Evolutionary conservation across 73 alveolate species (phyloP).

Genomic region (Tetrahymena thermophila): DNA sequence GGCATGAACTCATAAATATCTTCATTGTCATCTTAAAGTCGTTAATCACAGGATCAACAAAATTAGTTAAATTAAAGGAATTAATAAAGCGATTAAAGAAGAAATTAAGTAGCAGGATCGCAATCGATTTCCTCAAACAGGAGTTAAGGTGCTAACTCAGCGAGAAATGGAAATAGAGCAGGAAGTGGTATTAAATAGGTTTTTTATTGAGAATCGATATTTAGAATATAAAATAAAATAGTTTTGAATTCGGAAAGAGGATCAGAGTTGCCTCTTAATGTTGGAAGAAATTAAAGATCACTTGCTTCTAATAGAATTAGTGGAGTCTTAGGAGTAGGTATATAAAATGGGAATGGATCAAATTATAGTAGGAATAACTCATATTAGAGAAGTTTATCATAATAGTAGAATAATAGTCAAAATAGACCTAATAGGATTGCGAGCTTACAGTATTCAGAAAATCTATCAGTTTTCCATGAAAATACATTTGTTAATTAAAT

Average conservation of each 20-base stretch:
- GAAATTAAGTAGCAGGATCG: not conserved
- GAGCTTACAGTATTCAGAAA: not conserved
- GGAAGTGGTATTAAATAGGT: not conserved
- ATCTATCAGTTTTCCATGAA: not conserved
- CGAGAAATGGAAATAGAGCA: not conserved
- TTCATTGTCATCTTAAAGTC: not conserved
- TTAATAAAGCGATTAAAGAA: not conserved
- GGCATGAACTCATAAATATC: not conserved
- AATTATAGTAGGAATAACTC: not conserved
- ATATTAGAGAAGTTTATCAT: not conserved
- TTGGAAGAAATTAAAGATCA: not conserved
- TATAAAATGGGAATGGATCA: not conserved
- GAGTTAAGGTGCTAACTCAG: not conserved
- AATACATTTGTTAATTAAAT: not conserved
- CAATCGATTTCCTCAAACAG: not conserved
- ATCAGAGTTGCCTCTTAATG: not conserved
- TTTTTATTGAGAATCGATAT: not conserved
- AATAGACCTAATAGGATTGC: not conserved
- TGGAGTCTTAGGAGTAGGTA: not conserved
- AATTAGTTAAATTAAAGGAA: not conserved
- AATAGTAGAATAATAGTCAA: not conserved
- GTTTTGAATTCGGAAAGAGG: not conserved
- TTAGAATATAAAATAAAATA: not conserved
- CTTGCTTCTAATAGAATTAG: not conserved
- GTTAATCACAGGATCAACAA: not conserved